These are phyloP conservation scores for Penicillium odoratum DNA, from an alignment of 495 filamentous ascomycete species.

Conservation along the genomic window DNA sequence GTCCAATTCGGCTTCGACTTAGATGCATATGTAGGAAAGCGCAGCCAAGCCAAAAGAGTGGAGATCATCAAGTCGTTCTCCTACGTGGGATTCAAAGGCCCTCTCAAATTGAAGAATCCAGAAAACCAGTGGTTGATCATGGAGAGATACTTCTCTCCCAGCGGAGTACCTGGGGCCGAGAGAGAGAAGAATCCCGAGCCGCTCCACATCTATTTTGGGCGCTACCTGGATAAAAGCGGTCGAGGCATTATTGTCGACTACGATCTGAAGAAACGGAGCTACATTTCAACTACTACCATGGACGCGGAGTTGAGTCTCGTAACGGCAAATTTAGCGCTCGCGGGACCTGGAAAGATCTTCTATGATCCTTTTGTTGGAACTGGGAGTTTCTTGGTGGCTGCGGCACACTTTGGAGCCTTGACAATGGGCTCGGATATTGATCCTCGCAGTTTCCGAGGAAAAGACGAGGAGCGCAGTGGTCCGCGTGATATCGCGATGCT, in stretches of 20 bases:
- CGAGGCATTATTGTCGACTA: conserved; percentile 70
- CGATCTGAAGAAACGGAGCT: conserved; percentile 86
- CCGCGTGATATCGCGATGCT: conserved; percentile 49
- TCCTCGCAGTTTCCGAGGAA: conserved; percentile 78
- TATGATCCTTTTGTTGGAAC: conserved; percentile 97
- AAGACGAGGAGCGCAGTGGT: conserved; percentile 45
- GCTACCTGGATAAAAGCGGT: conserved; percentile 61
- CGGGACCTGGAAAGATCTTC: conserved; percentile 76
- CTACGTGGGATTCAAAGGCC: conserved; percentile 75
- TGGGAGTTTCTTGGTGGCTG: conserved; percentile 83
- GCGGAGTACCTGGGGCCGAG: conserved; percentile 15
- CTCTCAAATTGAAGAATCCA: conserved; percentile 68
- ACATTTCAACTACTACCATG: conserved; percentile 96
- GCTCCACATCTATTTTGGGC: conserved; percentile 66
- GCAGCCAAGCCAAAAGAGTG: conserved; percentile 55
- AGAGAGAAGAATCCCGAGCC: conserved; percentile 47
- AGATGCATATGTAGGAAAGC: conserved; percentile 73
- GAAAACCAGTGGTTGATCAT: conserved; percentile 75
- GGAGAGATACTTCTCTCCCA: conserved; percentile 69
- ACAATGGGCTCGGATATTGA: conserved; percentile 90
- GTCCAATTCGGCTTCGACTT: conserved; percentile 79
- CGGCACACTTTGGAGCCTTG: conserved; percentile 82
- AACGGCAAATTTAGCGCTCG: conserved; percentile 86
- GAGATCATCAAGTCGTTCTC: conserved; percentile 76
- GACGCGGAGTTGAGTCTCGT: conserved; percentile 90